These are phyloP conservation scores for Geosmithia morbida DNA, from an alignment of 2,329 filamentous ascomycete genomes.

Conservation along the genomic window DNA sequence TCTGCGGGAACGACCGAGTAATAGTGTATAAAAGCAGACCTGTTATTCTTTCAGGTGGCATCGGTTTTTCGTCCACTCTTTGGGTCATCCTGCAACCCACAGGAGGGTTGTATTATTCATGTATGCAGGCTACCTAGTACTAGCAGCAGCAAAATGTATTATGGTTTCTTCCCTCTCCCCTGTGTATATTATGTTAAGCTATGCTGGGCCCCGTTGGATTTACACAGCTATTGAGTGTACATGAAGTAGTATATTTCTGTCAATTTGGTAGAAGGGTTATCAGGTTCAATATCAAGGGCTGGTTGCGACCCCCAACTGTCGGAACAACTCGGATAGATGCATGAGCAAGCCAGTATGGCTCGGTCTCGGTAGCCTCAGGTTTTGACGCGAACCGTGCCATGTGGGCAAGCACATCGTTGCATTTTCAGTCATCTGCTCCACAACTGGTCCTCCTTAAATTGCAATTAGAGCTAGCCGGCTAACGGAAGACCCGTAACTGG, in stretches of 20 bases:
- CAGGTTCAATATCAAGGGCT: neutral
- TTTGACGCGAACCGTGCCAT: neutral
- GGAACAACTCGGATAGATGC: neutral
- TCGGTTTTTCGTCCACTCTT: neutral
- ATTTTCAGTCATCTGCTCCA: neutral
- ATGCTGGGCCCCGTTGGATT: too few species aligned
- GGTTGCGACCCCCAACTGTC: neutral
- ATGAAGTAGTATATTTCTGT: too few species aligned
- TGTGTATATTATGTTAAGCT: neutral
- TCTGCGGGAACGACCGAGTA: constrained; percentile 11
- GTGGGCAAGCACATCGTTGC: neutral
- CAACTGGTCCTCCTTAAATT: neutral
- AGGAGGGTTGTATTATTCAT: neutral
- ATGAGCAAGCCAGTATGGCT: neutral
- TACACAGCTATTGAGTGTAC: too few species aligned
- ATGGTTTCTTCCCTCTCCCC: neutral
- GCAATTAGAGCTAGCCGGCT: neutral
- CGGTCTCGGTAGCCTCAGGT: neutral
- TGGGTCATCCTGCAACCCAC: neutral
- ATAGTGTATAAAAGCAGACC: neutral
- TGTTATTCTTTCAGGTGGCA: neutral
- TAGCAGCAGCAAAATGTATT: neutral
- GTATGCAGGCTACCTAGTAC: neutral
- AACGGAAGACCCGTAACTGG: too few species aligned
- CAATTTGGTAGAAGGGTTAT: neutral